Conservation (phyloP, 2,329 filamentous ascomycete species). For the Colletotrichum phormii region DNA sequence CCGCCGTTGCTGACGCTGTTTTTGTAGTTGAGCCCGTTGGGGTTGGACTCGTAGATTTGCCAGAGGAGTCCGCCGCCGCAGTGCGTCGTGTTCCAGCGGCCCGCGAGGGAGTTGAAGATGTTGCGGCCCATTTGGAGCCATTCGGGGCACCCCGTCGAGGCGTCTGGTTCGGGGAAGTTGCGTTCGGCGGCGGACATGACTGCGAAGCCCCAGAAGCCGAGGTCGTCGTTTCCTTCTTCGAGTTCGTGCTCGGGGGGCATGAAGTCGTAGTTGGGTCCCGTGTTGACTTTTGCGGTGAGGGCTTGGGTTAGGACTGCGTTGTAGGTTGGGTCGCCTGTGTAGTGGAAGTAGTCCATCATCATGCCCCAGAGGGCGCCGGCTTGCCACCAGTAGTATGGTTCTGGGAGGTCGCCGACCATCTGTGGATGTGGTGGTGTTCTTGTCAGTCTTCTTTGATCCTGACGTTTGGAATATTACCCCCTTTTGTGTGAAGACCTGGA, state of each 20-base stretch:
- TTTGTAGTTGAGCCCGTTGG: conserved; percentile 83
- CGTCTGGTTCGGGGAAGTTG: conserved; percentile 72
- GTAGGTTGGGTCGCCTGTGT: conserved; percentile 72
- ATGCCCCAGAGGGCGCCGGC: conserved; percentile 74
- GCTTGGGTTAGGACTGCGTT: conserved; percentile 70
- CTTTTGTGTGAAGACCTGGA: neutral
- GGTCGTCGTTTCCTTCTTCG: conserved; percentile 80
- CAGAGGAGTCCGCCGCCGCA: conserved; percentile 82
- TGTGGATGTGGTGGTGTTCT: conserved; percentile 40
- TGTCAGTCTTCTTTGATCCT: neutral
- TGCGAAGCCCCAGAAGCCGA: conserved; percentile 79
- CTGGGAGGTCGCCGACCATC: conserved; percentile 71
- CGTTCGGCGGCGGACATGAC: conserved; percentile 76
- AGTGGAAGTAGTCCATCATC: conserved; percentile 77
- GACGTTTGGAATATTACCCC: too few species aligned
- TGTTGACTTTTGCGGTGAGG: conserved; percentile 66
- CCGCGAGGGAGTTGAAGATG: conserved; percentile 77
- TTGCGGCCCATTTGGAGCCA: conserved; percentile 77
- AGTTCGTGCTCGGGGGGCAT: conserved; percentile 66
- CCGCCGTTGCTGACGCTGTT: conserved; percentile 84
- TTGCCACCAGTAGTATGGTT: conserved; percentile 78
- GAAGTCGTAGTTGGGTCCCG: conserved; percentile 68
- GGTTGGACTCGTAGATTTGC: conserved; percentile 84
- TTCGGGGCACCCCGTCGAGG: conserved; percentile 57
- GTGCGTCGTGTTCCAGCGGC: conserved; percentile 74